Evolutionary conservation across 768 basidiomycete species (phyloP).

Genomic region (Filobasidium floriforme): DNA sequence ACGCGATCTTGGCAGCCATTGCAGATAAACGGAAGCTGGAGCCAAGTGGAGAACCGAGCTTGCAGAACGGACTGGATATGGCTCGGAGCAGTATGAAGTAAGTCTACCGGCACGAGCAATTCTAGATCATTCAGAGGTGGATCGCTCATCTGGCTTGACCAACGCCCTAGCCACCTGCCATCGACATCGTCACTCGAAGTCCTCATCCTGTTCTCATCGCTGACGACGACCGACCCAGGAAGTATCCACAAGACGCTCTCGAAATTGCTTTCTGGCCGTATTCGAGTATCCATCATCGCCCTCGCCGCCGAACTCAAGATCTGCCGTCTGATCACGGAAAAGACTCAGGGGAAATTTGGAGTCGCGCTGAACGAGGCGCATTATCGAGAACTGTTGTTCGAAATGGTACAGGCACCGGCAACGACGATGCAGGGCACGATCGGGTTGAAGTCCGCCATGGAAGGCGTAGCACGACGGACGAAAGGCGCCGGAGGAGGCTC

Average conservation of each 20-base stretch:
- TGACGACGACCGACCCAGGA: constrained; percentile 94
- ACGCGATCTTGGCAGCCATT: constrained; percentile 82
- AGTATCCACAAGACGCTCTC: constrained; percentile 92
- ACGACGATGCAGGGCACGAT: constrained; percentile 38
- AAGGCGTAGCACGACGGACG: constrained; percentile 46
- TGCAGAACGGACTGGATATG: constrained; percentile 98
- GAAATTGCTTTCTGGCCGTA: constrained; percentile 69
- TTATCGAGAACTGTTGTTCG: constrained; percentile 90
- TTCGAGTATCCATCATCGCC: constrained; percentile 86
- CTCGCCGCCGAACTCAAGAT: constrained; percentile 98
- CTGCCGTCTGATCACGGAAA: constrained; percentile 80
- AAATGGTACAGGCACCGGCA: constrained; percentile 88
- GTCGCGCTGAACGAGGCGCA: constrained; percentile 99
- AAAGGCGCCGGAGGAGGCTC: constrained; percentile 51
- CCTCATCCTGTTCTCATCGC: constrained; percentile 82
- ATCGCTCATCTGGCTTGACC: no score
- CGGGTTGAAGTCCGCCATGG: constrained; percentile 47
- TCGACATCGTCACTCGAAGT: constrained; percentile 95
- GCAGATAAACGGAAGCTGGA: constrained; percentile 80
- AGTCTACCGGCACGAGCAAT: constrained; percentile 19
- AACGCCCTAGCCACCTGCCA: constrained; percentile 73
- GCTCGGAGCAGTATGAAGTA: constrained; percentile 88
- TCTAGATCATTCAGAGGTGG: no score
- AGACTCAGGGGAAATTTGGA: constrained; percentile 82
- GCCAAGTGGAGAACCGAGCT: constrained; percentile 82